Conservation (phyloP, 2,329 filamentous ascomycete species). For the Elsinoe arachidis region DNA sequence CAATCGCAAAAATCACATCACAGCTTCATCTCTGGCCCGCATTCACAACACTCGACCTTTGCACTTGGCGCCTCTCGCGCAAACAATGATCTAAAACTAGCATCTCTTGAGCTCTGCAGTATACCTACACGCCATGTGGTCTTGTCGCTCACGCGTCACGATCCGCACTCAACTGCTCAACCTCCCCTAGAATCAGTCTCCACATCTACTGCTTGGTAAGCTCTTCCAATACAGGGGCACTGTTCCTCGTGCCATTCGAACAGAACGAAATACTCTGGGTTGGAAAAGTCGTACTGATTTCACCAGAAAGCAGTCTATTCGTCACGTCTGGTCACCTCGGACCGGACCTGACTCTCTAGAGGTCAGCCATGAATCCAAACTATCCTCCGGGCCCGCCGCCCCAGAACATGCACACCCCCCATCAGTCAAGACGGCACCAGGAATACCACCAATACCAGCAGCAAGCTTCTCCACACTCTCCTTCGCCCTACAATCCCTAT, state of each 20-base stretch:
- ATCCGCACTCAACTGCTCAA: background rate
- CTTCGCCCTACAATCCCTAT: slow-evolving; percentile 32
- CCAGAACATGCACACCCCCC: slow-evolving; percentile 31
- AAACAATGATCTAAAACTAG: too few species aligned
- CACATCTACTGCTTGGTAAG: background rate
- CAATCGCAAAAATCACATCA: slow-evolving; percentile 5
- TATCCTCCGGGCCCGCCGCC: slow-evolving; percentile 56
- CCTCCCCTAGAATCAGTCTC: background rate
- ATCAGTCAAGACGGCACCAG: slow-evolving; percentile 32
- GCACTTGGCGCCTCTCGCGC: background rate
- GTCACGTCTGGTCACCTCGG: slow-evolving; percentile 12
- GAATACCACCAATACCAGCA: slow-evolving; percentile 29
- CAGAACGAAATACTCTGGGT: background rate
- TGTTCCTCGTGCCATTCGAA: too few species aligned
- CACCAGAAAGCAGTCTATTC: background rate
- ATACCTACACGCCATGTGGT: slow-evolving; percentile 6
- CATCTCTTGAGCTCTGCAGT: background rate
- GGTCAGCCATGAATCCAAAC: slow-evolving; percentile 71
- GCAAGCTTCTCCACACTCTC: slow-evolving; percentile 31
- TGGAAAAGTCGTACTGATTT: background rate
- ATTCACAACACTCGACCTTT: background rate
- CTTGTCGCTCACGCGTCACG: slow-evolving; percentile 3
- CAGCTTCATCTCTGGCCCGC: background rate
- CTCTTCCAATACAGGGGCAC: background rate
- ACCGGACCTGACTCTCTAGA: slow-evolving; percentile 12